These are phyloP conservation scores for Trichophyton rubrum DNA, from an alignment of 2,329 filamentous ascomycete genomes.

Conservation along the genomic window DNA sequence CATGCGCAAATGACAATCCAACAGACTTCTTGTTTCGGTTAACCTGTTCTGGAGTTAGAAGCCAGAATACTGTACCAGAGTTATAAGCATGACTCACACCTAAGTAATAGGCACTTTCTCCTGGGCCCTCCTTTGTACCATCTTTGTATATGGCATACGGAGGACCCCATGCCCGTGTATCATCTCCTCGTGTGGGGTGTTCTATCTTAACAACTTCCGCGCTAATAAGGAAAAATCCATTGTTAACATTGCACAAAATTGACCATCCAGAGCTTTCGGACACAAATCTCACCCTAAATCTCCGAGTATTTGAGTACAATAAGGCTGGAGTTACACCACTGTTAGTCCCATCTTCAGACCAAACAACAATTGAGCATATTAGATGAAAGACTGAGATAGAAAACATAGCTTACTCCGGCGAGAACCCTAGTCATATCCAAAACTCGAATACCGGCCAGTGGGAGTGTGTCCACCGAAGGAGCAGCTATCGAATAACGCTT, in stretches of 20 bases:
- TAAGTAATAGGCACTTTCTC: slow-evolving; percentile 91
- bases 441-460: slow-evolving; percentile 74
- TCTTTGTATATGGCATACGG: slow-evolving; percentile 72
- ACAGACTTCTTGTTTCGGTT: slow-evolving; percentile 97
- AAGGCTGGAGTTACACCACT: slow-evolving; percentile 50
- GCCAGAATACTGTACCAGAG: background rate
- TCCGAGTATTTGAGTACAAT: slow-evolving; percentile 91
- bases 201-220: slow-evolving; percentile 97
- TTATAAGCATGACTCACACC: slow-evolving; percentile 45
- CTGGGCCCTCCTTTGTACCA: slow-evolving; percentile 49
- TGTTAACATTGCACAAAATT: background rate
- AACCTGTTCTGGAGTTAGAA: slow-evolving; percentile 43
- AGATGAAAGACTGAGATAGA: background rate
- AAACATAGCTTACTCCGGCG: slow-evolving; percentile 60
- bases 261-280: background rate
- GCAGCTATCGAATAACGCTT: slow-evolving; percentile 32
- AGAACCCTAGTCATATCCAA: slow-evolving; percentile 95
- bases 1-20: slow-evolving; percentile 78
- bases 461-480: slow-evolving; percentile 41
- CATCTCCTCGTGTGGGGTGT: slow-evolving; percentile 80
- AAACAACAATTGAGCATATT: background rate
- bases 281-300: slow-evolving; percentile 61
- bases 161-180: slow-evolving; percentile 92
- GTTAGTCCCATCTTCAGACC: background rate
- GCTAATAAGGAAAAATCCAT: slow-evolving; percentile 35